Conservation (phyloP, 805 yeast species). For the Candida sonorensis region DNA sequence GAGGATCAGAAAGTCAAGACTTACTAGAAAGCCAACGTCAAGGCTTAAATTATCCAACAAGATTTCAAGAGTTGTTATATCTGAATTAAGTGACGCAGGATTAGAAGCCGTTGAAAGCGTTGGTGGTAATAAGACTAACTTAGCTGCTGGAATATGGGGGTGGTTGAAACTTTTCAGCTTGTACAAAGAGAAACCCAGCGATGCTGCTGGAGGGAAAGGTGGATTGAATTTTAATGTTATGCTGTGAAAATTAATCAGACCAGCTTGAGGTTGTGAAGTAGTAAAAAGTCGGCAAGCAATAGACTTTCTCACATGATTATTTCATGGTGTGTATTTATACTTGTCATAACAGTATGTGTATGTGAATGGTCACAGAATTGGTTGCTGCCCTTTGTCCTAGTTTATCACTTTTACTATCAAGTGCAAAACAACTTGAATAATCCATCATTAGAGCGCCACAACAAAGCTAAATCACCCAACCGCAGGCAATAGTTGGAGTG, state of each 20-base stretch:
- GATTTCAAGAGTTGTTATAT: constrained; percentile 16
- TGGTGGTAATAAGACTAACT: background rate
- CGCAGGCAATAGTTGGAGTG: too few relatives aligned
- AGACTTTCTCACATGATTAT: too few relatives aligned
- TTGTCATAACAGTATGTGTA: too few relatives aligned
- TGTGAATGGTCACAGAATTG: background rate
- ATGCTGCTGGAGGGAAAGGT: constrained; percentile 1
- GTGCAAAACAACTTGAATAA: too few relatives aligned
- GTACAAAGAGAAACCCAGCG: constrained; percentile 1
- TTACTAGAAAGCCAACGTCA: constrained; percentile 25
- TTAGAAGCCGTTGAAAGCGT: constrained; percentile 1
- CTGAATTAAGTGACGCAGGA: constrained; percentile 15
- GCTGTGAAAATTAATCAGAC: too few relatives aligned
- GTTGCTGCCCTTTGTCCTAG: background rate
- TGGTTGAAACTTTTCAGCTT: constrained; percentile 1
- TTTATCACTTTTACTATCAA: too few relatives aligned
- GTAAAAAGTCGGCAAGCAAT: too few relatives aligned
- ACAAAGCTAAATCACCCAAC: too few relatives aligned
- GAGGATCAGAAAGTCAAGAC: constrained; percentile 25
- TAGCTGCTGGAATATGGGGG: background rate
- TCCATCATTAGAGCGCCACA: too few relatives aligned
- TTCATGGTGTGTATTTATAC: too few relatives aligned
- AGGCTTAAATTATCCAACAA: constrained; percentile 18
- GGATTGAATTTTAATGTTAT: background rate
- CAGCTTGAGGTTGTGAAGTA: too few relatives aligned